Evolutionary conservation across 1,284 basidiomycete genomes (phyloP), one percentile per base, ranked within the genome.

Genomic region (Marasmius fiardii): DNA sequence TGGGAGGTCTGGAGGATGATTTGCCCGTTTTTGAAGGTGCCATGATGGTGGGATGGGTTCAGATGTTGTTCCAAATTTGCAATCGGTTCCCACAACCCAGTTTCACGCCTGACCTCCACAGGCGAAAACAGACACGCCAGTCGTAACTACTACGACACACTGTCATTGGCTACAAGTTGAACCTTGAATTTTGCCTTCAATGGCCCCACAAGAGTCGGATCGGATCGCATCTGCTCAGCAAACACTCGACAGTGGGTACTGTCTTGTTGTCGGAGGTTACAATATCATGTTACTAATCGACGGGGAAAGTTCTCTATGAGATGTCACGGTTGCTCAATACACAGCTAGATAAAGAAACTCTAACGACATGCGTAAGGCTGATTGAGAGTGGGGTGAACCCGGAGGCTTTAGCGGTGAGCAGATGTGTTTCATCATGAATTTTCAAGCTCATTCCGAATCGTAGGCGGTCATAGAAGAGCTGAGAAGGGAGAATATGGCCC

Each of bases 371-470:
- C 66, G 82, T 93, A 16, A 80, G 83, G 56, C 83, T 94, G 82
- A 90, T 94, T 64, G 92, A 94, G 68, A 85, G 82, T 60, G 92
- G 92, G 5, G 88, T 89, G 41, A 92, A 92, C 64, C 88, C 92
- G 4, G 90, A 93, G 64, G 92, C 92, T 2, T 76, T 94, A 51
- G 92, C 92, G 62, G 92, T 93, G 66, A 60, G 86, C 80, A 28
- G 43, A 44, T 10, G 26, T 48, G 51, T 6, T 37, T 48, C 39
- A 20, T 37, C 56, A 37, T 24, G 20, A 28, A 11, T 54, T 51
- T 20, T 43, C 39, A 49, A 41, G 8, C 43, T 49, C 43, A 53
- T 43, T 31, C 50, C 50, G 33, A 35, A 37, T 58, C n/a, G 18
- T 63, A 91, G 89, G 85, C 85, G 39, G 88, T 90, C 1, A 81